A percentile compares a stretch with the other conserved stretches of the same genome.
phyloP scores from a whole-genome alignment of 2,329 filamentous ascomycete species.

The Ophiocordyceps camponoti-rufipedis region DNA sequence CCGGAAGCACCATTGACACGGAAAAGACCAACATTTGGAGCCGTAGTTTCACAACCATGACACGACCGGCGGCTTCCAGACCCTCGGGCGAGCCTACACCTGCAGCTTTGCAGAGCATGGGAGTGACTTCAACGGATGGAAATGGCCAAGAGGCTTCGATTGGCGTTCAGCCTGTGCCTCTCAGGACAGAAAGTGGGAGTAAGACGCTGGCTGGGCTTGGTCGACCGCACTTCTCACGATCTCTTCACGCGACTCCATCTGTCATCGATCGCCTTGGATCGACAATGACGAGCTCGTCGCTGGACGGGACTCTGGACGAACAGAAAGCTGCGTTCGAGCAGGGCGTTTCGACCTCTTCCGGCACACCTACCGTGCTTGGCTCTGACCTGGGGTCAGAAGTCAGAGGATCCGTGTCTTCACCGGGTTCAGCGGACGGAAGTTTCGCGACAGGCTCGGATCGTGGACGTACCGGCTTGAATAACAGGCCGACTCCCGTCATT shows the following conservation, averaged over 20 bases:
- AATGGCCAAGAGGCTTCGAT: neutral
- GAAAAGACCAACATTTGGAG: neutral
- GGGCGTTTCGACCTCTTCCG: neutral
- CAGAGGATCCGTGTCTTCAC: neutral
- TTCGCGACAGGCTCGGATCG: neutral
- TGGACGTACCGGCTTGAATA: neutral
- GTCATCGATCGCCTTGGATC: neutral
- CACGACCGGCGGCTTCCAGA: neutral
- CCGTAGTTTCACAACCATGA: neutral
- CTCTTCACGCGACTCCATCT: neutral
- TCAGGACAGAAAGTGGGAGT: neutral
- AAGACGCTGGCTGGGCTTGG: neutral
- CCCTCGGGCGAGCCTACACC: neutral
- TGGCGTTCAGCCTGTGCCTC: neutral
- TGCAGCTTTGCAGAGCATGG: neutral
- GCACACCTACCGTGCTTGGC: neutral
- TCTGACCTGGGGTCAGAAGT: neutral
- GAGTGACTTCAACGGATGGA: neutral
- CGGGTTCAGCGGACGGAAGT: neutral
- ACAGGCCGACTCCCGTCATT: neutral
- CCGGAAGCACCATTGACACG: neutral
- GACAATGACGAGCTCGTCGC: neutral
- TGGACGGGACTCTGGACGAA: neutral
- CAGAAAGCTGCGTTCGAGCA: neutral
- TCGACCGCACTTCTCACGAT: neutral